A percentile compares a stretch with the other conserved stretches of the same genome.
Evolutionary conservation across 371 early-diverging fungal genomes (phyloP).

Genomic region (Circinella minor): DNA sequence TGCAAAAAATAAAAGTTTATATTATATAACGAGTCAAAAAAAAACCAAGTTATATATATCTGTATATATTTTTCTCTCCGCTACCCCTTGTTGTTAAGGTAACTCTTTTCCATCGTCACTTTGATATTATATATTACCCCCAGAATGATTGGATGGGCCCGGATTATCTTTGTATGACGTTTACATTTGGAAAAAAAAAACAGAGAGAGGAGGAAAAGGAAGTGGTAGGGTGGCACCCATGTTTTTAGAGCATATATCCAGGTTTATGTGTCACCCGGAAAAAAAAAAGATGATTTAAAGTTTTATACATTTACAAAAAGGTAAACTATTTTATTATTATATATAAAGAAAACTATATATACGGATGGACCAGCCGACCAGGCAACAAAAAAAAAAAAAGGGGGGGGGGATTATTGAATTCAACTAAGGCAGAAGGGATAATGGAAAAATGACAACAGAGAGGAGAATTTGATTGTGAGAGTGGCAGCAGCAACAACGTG

Average conservation of each 20-base stretch:
- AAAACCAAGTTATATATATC: not conserved
- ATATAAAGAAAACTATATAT: not conserved
- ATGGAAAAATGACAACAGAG: not conserved
- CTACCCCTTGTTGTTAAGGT: too few species aligned
- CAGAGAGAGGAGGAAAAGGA: not conserved
- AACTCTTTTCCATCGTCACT: too few species aligned
- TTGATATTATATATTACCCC: too few species aligned
- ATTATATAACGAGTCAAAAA: constrained; percentile 1
- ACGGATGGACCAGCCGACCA: constrained; percentile 10
- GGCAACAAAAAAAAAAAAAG: too few species aligned
- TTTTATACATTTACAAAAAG: too few species aligned
- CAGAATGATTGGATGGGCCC: not conserved
- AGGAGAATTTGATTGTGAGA: too few species aligned
- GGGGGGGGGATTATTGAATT: not conserved
- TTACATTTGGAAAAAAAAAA: not conserved
- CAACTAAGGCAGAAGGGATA: not conserved
- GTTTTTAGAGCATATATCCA: too few species aligned
- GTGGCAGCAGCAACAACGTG: not conserved
- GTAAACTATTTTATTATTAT: not conserved
- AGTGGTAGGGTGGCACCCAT: too few species aligned
- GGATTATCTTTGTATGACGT: not conserved
- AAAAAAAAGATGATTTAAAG: not conserved
- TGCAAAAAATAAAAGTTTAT: not conserved
- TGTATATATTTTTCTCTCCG: not conserved
- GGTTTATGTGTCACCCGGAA: not conserved